Base-by-base conservation (phyloP, 139 green algal genomes). In the Chlorella vulgaris region DNA sequence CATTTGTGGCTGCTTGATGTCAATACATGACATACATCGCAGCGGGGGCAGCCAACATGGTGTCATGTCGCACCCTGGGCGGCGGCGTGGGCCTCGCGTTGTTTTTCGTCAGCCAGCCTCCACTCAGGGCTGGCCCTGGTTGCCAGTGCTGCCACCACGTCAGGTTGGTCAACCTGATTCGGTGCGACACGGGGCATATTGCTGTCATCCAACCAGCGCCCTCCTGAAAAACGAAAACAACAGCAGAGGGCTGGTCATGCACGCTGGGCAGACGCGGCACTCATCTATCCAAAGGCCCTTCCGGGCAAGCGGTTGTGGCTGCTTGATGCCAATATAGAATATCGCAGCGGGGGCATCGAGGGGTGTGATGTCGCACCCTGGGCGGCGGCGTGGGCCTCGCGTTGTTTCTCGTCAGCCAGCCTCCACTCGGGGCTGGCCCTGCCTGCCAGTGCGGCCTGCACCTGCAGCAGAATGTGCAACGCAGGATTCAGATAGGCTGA, bases 151-250 rank as follows among this genome's bases (percentile, higher is more conserved):
- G 26, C 33, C 53, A 43, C n/a, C 28, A 80, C 74, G 1, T 70
- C 74, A 1, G 74, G 74, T n/a, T 80, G 74, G 15, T 80, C 74
- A 0, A 4, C 7, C 74, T 80, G 74, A 71, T 55, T 35, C 2
- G 35, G 0, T 18, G n/a, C n/a, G n/a, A n/a, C n/a, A n/a, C n/a
- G 15, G 5, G 74, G 74, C 74, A 61, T 80, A 58, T 80, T 80
- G 58, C 74, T 36, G 38, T 55, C 38, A 19, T 80, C 74, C 74
- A 80, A 71, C 74, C 74, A 80, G 4, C 74, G 55, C 4, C 74
- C 74, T 28, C 58, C 74, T 50, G 66, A 50, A 18, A 47, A 18
- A 7, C 29, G 40, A 29, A 7, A 40, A 13, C 62, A 7, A 39
- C 29, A 69, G 7, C 29, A 40, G 29, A 22, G 62, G 7, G 6